Base-by-base conservation (phyloP, 2,329 filamentous ascomycete genomes). In the Malbranchea cinnamomea region DNA sequence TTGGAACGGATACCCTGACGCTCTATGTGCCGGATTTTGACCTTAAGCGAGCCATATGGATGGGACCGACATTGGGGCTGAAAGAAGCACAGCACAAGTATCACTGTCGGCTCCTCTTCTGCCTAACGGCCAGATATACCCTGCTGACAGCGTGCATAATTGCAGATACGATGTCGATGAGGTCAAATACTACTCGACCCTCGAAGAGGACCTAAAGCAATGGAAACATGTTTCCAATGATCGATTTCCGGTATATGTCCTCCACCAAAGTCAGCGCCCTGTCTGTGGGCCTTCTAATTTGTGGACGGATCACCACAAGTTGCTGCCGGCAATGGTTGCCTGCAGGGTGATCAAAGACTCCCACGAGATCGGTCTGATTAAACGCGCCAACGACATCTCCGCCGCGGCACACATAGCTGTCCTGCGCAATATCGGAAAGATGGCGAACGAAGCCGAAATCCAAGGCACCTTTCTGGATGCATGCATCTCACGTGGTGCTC, bases 361-460 rank as follows among this genome's bases (percentile, higher is more conserved):
- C 28, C 80, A 74, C 46, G 79, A 85, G 56, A 63, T 84, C 34
- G 75, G 74, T 18, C 62, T 83, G 48, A 78, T 81, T 37, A 67
- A 65, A 42, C 74, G 75, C 48, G 79, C 79, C 31, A 84, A 83
- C 52, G 57, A 65, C 30, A 65, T 85, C 37, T 79, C 75, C 11
- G 65, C 65, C n/a, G 59, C 66, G 12, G 79, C 73, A 2, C 78
- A 84, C 53, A 65, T 60, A 21, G 67, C 65, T 11, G 68, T 79
- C 3, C 55, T 81, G 23, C 56, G 69, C 42, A 58, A 57, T 19
- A 78, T 78, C 19, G 67, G 64, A 40, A 59, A 62, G 15, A 79
- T 77, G 14, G 63, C 62, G 40, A 87, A 83, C 45, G 85, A 95
- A 62, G 67, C 71, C 19, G 79, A 94, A 50, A 71, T 94, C 18